Evolutionary conservation across 345 rosid species (phyloP).

Genomic region (Corchorus olitorius): DNA sequence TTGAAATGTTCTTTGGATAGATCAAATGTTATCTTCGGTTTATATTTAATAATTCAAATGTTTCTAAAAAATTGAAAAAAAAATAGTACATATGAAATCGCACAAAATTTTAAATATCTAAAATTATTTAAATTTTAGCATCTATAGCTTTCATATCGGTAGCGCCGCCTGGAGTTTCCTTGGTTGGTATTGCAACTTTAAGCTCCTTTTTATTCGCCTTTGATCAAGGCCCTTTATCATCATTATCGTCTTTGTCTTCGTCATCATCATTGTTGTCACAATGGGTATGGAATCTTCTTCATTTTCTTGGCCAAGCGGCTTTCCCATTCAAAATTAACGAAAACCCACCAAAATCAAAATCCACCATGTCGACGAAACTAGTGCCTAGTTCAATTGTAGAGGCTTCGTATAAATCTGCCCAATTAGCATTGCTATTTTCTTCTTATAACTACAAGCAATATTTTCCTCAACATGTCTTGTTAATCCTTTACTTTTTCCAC

Average conservation of each 20-base stretch:
- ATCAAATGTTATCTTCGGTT: too few species aligned
- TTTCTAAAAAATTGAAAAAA: too few species aligned
- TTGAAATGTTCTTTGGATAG: too few species aligned
- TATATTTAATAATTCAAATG: too few species aligned
- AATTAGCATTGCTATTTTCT: constrained; percentile 33
- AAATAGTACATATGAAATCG: too few species aligned
- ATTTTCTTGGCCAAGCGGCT: constrained; percentile 52
- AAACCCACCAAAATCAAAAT: background rate
- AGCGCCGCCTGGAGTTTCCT: constrained; percentile 39
- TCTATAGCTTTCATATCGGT: constrained; percentile 36
- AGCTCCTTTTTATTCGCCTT: constrained; percentile 64
- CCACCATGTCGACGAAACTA: background rate
- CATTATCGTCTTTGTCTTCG: constrained; percentile 9
- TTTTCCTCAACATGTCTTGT: background rate
- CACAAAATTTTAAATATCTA: too few species aligned
- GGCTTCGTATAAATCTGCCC: constrained; percentile 28
- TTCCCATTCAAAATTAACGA: constrained; percentile 52
- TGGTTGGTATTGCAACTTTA: constrained; percentile 55
- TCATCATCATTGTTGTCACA: too few species aligned
- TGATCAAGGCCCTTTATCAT: constrained; percentile 48
- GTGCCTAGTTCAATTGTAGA: constrained; percentile 14
- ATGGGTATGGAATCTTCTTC: constrained; percentile 27
- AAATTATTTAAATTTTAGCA: constrained; percentile 6
- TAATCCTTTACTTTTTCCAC: constrained; percentile 41
- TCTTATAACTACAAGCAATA: too few species aligned